Evolutionary conservation across 2,329 filamentous ascomycete genomes (phyloP), one percentile per base, ranked within the genome.

Genomic region (Pseudomassariella vexata): DNA sequence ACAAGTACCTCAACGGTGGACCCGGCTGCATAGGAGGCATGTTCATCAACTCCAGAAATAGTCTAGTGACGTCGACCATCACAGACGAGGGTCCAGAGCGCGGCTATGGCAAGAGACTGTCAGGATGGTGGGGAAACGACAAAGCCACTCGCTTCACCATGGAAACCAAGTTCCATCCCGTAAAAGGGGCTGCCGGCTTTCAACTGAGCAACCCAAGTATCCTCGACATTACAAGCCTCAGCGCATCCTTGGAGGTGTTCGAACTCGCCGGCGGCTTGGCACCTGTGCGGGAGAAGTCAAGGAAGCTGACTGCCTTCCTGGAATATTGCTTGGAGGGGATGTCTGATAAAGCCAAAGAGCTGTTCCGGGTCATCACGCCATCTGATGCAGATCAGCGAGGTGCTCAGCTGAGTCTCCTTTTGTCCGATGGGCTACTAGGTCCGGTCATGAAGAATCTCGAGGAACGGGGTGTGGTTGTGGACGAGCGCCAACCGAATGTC

Each of bases 81-180:
- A 47, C 48, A 5, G 57, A 56, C 32, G 47, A 52, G n/a, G 44
- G 46, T 24, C 49, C 56, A 23, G 53, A 57, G 41, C 52, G 51
- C 19, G 56, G 52, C 6, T 66, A 64, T 42, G 42, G 45, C 5
- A 76, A 76, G 27, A 69, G 83, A 9, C 58, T 89, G 8, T 71
- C 76, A n/a, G 85, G 85, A 9, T 90, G 85, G 85, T 90, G 84
- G 83, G 84, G 84, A 18, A 81, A 77, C 36, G 76, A 82, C 53
- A 85, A 84, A 48, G 55, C 56, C 25, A 76, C 68, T 19, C 67
- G 85, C 3, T 89, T 90, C 54, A 62, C 65, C n/a, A 89, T 89
- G 85, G 72, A 76, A n/a, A 87, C 81, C 30, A 52, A 69, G 54
- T 88, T 88, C 53, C 61, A 74, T 9, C 83, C 85, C 4, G 82